Conservation (phyloP, 257 asterid species). For the Solanum chmielewskii region DNA sequence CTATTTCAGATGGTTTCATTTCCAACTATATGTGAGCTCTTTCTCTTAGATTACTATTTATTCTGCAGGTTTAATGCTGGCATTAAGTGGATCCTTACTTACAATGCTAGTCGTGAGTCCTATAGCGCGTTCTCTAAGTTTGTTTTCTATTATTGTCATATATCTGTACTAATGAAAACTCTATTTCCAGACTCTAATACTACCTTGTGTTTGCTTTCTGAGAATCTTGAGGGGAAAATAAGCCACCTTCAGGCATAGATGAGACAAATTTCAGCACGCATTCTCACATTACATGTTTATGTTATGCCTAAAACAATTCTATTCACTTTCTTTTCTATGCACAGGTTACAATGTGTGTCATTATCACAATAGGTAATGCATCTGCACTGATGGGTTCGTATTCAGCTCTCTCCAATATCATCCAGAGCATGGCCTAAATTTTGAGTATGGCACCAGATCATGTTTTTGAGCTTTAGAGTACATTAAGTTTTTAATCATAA, state of each 20-base stretch:
- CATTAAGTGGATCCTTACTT: constrained; percentile 59
- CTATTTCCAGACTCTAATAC: constrained; percentile 47
- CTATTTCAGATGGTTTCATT: not conserved
- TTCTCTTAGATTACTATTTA: not conserved
- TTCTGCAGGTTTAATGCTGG: constrained; percentile 52
- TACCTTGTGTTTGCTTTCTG: constrained; percentile 72
- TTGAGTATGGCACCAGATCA: not conserved
- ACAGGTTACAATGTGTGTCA: constrained; percentile 14
- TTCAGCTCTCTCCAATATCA: constrained; percentile 16
- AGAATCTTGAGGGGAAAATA: constrained; percentile 52
- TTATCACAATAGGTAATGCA: constrained; percentile 9
- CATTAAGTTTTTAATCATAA: not conserved
- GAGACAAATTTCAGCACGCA: not conserved
- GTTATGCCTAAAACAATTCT: not conserved
- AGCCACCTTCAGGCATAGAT: constrained; percentile 35
- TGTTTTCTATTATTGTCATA: not conserved
- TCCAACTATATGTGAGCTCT: not conserved
- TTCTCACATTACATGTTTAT: not conserved
- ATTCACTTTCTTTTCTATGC: not conserved
- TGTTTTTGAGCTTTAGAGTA: not conserved
- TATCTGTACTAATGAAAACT: not conserved
- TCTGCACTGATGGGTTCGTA: constrained; percentile 15
- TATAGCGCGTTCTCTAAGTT: not conserved
- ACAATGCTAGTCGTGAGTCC: constrained; percentile 80
- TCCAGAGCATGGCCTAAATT: constrained; percentile 3